A percentile compares a stretch with the other conserved stretches of the same genome.
These are phyloP conservation scores for Ceratobasidium sp. DNA, from an alignment of 1,284 basidiomycete species.

Conservation along the genomic window DNA sequence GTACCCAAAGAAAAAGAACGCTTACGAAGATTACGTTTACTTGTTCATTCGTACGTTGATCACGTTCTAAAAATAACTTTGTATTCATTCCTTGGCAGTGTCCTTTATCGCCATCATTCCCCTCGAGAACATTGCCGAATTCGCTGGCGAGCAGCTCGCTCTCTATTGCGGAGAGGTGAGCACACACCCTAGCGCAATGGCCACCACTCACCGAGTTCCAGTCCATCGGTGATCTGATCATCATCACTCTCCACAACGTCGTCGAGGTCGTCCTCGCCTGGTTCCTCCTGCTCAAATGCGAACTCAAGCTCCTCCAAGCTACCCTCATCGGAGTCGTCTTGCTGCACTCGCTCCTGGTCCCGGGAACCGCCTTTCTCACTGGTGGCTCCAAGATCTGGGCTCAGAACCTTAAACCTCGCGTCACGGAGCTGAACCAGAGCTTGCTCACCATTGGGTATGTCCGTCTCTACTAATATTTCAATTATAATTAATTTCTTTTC, in stretches of 20 bases:
- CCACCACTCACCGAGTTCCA: background rate
- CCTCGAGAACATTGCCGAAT: slow-evolving; percentile 41
- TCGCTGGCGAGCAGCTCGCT: slow-evolving; percentile 43
- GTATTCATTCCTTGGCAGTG: slow-evolving; percentile 11
- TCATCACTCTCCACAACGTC: slow-evolving; percentile 45
- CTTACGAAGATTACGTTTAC: slow-evolving; percentile 24
- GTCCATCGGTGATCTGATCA: slow-evolving; percentile 45
- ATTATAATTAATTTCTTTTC: background rate
- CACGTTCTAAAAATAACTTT: no score
- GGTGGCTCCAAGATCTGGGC: slow-evolving; percentile 45
- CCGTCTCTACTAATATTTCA: no score
- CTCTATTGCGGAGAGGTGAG: slow-evolving; percentile 43
- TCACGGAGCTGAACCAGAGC: slow-evolving; percentile 34
- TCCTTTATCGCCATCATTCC: slow-evolving; percentile 45
- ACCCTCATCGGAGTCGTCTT: slow-evolving; percentile 45
- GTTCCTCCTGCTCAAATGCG: slow-evolving; percentile 43
- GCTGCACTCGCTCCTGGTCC: slow-evolving; percentile 44
- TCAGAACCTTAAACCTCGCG: slow-evolving; percentile 36
- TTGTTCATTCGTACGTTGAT: slow-evolving; percentile 30
- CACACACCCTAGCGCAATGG: background rate
- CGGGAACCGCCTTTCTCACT: slow-evolving; percentile 45
- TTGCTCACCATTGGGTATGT: slow-evolving; percentile 40
- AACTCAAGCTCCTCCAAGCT: slow-evolving; percentile 43
- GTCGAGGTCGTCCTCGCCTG: slow-evolving; percentile 34
- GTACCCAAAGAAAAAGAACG: slow-evolving; percentile 33